Base-by-base conservation (phyloP, 169 alveolate genomes). In the Plasmodium sp. region DNA sequence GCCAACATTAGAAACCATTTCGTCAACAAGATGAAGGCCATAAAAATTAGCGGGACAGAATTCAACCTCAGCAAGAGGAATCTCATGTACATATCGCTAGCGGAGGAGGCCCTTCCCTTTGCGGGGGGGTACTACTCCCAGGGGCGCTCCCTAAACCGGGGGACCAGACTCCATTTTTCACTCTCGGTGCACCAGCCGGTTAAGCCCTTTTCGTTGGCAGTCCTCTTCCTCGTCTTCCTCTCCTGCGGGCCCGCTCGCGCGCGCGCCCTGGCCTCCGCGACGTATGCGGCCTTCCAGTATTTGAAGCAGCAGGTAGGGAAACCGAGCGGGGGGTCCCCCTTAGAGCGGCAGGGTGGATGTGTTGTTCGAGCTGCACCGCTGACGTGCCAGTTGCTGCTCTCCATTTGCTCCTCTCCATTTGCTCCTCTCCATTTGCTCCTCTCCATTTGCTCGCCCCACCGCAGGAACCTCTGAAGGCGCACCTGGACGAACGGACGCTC, bases 261-360 rank as follows among this genome's bases (percentile, higher is more conserved):
- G 1, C 41, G 31, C n/a, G 9, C 31, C 14, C 16, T 84, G 27
- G 27, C 93, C 10, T 7, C 36, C 9, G 84, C 93, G 4, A 72
- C 84, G 0, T 45, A 84, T 56, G 51, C 33, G 41, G 73, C 93
- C 16, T 84, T 41, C 51, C 51, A 16, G 31, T 84, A 84, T 12
- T 74, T 84, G 79, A 84, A 72, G 43, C 82, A 84, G 56, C 93
- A 84, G 54, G 93, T 84, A 84, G 36, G 67, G 22, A 22, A 22
- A 22, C 27, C 27, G 27, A 22, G 27, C 27, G 27, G 27, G 27
- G 27, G 27, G 27, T 22, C 27, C 27, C 27, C 27, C 0, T 22
- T 22, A 22, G 27, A 22, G 27, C 27, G 27, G 27, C 27, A 22
- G 27, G 27, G 27, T 22, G 27, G 0, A 0, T 22, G 27, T 22